phyloP scores from a whole-genome alignment of 257 asterid genomes.

The Coffea eugenioides region DNA sequence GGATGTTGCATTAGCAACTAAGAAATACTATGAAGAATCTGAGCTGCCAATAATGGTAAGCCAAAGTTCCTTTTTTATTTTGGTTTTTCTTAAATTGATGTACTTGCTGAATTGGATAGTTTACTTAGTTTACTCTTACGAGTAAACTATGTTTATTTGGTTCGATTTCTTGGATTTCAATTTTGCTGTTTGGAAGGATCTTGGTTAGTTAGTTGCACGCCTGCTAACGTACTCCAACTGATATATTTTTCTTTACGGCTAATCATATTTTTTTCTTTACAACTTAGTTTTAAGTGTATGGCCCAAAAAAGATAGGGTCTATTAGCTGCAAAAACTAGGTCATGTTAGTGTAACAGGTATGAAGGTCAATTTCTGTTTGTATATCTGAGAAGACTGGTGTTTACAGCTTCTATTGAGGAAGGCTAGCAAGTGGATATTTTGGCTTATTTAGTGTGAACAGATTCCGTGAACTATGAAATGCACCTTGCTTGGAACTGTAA shows the following conservation, averaged over 20 bases:
- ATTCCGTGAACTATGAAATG: not conserved
- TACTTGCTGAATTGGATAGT: too few species aligned
- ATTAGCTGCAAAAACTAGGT: not conserved
- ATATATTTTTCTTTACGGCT: not conserved
- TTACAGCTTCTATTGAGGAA: not conserved
- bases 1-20: conserved; percentile 64
- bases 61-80: not conserved
- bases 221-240: not conserved
- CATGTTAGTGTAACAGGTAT: not conserved
- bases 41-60: conserved; percentile 68
- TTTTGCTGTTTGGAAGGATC: not conserved
- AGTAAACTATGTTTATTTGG: too few species aligned
- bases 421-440: not conserved
- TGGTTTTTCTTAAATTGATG: not conserved
- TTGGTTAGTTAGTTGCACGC: not conserved
- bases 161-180: not conserved
- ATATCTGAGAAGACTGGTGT: not conserved
- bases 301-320: not conserved
- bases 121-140: too few species aligned
- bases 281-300: not conserved
- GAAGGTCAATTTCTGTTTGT: not conserved
- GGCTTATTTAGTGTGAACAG: not conserved
- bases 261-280: not conserved
- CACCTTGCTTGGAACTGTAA: not conserved
- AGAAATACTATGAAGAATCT: conserved; percentile 56